A percentile compares a stretch with the other conserved stretches of the same genome.
phyloP scores from a whole-genome alignment of 1,284 basidiomycete species.

The Ustilago nuda region DNA sequence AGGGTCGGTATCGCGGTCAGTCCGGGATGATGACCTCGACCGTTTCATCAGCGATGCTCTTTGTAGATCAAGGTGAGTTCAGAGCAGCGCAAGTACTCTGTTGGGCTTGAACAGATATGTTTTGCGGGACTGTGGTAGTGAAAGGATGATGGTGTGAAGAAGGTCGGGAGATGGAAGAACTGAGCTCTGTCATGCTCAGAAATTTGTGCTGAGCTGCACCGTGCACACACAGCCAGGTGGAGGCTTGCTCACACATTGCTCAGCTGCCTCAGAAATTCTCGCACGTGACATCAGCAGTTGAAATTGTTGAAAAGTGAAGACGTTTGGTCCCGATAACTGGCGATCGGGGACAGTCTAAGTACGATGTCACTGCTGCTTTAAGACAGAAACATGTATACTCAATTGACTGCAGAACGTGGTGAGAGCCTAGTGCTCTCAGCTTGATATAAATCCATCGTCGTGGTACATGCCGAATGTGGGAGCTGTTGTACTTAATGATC shows the following conservation, averaged over 20 bases:
- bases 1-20: constrained; percentile 13
- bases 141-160: neutral
- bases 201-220: constrained; percentile 13
- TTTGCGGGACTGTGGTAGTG: neutral
- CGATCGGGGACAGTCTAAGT: no score
- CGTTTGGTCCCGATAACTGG: no score
- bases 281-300: constrained; percentile 24
- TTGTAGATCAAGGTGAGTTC: neutral
- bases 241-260: constrained; percentile 7
- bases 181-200: constrained; percentile 6
- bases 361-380: no score
- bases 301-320: neutral
- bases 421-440: no score
- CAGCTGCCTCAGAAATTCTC: neutral
- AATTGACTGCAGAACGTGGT: no score
- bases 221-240: constrained; percentile 28
- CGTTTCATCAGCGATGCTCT: constrained; percentile 40
- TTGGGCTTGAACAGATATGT: neutral
- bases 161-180: constrained; percentile 3
- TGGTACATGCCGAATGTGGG: no score
- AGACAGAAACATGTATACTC: no score
- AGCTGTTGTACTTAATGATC: no score
- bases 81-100: neutral
- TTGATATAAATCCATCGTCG: no score
- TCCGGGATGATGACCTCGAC: constrained; percentile 33